Base-by-base conservation (phyloP, 2,329 filamentous ascomycete species). In the Cordyceps farinosa region DNA sequence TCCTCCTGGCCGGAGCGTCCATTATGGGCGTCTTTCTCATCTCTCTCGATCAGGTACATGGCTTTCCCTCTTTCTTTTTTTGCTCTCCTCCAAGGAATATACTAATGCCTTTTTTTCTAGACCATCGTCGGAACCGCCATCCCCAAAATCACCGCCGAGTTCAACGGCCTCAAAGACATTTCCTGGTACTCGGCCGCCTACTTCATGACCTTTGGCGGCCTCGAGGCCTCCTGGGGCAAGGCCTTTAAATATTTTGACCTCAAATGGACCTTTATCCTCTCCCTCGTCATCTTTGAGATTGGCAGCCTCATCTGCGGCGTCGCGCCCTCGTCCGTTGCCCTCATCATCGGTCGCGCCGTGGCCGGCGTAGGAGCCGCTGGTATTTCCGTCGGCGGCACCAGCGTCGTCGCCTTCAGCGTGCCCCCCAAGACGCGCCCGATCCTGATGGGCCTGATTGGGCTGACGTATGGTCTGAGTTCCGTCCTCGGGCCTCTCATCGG, bases 141-240 rank as follows among this genome's bases (percentile, higher is more conserved):
- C 47, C 80, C 80, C 2, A 77, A 77, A 55, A 81, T 82, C 65
- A 81, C 80, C 1, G 76, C 74, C 65, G 73, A 78, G 36, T 78
- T 79, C 70, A 71, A 78, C 50, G 71, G 75, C 50, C 72, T 82
- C 9, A 71, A 74, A 17, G 76, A 82, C 60, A 75, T 82, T 15
- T 77, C 79, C 15, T 85, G 83, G 82, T 85, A 85, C 66, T 81
- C 79, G 3, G 75, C 79, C 13, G 79, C 79, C 22, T 82, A 76
- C 66, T 78, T 80, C 65, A 69, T 80, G 48, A 76, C 76, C 8
- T 64, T 76, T 13, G 76, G 72, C 3, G 71, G 22, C 32, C 74
- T 76, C 65, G 75, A 78, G 67, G 71, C 74, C 2, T 69, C 71
- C 42, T 78, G 72, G 70, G 77, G 77, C 34, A 80, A 80, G 32